These are phyloP conservation scores for Plicaturopsis crispa DNA, from an alignment of 768 basidiomycete genomes.

Conservation along the genomic window DNA sequence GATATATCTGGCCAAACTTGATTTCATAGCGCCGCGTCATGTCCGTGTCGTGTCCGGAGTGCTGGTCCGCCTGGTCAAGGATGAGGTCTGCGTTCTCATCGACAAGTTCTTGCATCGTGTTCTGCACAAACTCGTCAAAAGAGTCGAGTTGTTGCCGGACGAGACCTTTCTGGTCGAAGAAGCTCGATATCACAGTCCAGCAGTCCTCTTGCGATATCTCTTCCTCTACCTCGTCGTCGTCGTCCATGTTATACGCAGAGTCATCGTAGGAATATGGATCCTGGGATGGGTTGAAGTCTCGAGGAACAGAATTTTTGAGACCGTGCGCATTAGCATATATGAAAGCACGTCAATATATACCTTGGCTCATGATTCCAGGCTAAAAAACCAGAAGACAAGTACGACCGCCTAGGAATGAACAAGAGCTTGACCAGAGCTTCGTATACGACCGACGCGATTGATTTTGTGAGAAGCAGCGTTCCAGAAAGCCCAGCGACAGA, in stretches of 20 bases:
- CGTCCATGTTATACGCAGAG: conserved; percentile 40
- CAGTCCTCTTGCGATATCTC: conserved; percentile 91
- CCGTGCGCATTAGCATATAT: conserved; percentile 15
- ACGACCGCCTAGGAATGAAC: neutral
- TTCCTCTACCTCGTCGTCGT: conserved; percentile 46
- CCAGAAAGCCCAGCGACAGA: conserved; percentile 8
- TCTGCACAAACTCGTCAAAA: conserved; percentile 98
- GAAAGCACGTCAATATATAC: conserved; percentile 14
- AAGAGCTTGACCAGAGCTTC: neutral
- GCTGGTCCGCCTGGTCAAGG: conserved; percentile 93
- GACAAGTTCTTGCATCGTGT: conserved; percentile 98
- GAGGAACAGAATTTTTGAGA: conserved; percentile 26
- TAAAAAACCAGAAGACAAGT: neutral
- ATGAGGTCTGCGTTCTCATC: conserved; percentile 96
- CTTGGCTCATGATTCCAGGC: conserved; percentile 20
- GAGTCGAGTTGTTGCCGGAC: conserved; percentile 97
- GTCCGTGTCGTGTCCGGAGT: conserved; percentile 76
- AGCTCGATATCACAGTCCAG: conserved; percentile 93
- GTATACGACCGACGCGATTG: neutral
- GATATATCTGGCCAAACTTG: conserved; percentile 95
- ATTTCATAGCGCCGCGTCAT: conserved; percentile 94
- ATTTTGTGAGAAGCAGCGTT: neutral
- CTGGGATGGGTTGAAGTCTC: conserved; percentile 42
- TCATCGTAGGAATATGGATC: conserved; percentile 58
- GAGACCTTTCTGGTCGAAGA: conserved; percentile 96